These are phyloP conservation scores for Mycena latifolia DNA, from an alignment of 768 basidiomycete genomes.

Conservation along the genomic window DNA sequence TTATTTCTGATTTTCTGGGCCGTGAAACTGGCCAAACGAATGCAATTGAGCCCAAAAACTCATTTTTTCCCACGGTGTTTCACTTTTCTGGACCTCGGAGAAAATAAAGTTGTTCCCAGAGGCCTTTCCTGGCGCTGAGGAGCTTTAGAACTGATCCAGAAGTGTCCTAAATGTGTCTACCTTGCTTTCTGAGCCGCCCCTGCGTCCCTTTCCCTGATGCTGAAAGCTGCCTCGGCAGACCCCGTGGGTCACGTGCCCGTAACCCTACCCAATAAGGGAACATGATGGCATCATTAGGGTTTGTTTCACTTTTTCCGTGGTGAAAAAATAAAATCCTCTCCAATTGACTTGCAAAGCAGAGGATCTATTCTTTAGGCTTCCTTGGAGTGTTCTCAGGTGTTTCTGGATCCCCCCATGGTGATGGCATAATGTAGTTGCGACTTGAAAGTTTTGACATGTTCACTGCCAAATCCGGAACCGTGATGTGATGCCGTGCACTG, in stretches of 20 bases:
- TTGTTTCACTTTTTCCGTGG: constrained; percentile 9
- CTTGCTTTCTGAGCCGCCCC: too few species aligned
- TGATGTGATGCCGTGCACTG: too few species aligned
- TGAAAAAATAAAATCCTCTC: neutral
- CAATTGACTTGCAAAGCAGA: neutral
- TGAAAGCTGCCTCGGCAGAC: too few species aligned
- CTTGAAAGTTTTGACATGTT: neutral
- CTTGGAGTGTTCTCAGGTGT: neutral
- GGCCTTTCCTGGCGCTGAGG: too few species aligned
- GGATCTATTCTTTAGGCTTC: neutral
- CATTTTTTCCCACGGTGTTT: constrained; percentile 22
- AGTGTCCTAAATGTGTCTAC: too few species aligned
- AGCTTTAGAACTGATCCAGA: too few species aligned
- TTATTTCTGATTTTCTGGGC: constrained; percentile 19
- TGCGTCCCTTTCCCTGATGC: too few species aligned
- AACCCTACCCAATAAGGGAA: constrained; percentile 11
- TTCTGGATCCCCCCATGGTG: neutral
- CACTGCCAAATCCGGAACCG: too few species aligned
- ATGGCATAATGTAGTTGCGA: neutral
- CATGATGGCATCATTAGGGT: constrained; percentile 7
- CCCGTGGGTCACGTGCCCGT: too few species aligned
- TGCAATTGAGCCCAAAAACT: constrained; percentile 2
- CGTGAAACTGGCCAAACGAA: constrained; percentile 17
- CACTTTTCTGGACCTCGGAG: too few species aligned
- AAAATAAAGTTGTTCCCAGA: too few species aligned